Base-by-base conservation (phyloP, 108 stramenopile species). In the Nitzschia putrida region DNA sequence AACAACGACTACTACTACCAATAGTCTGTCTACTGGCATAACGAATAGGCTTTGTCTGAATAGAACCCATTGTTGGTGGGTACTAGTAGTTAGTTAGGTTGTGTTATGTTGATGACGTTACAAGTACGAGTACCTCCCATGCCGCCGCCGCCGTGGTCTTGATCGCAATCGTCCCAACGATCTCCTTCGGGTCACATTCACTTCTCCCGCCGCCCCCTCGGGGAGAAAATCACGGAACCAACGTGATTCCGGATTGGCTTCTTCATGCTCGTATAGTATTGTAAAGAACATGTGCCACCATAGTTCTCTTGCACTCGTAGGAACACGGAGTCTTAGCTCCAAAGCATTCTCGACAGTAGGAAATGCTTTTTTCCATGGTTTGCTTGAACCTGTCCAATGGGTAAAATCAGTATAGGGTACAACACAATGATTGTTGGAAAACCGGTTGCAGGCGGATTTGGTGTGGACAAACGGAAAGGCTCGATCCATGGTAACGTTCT, bases 311-410 rank as follows among this genome's bases (percentile, higher is more conserved):
- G 44, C 44, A 44, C 44, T 44, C 44, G 9, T 44, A 13, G 44
- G 44, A 44, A 44, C 13, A 11, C 13, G 11, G 11, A 11, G 9
- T 13, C 44, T 11, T 44, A 11, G 11, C 13, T 44, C 13, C 44
- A 44, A 11, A 11, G 44, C 11, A 44, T 44, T 61, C 4, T 12
- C 14, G 21, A n/a, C n/a, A n/a, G n/a, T n/a, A n/a, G 50, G 40
- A 7, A 7, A 8, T 7, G 21, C 41, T 43, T 61, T 39, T 43
- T 72, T 44, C 82, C 82, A 83, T 20, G 82, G 82, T 53, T 83
- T 83, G 66, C 37, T 45, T 12, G 21, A 26, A 18, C 82, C 82
- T 11, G 72, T 80, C 20, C 66, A 79, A 56, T 83, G 82, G 22
- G 51, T 43, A 45, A 73, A 77, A 50, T 80, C 71, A 0, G 52